Base-by-base conservation (phyloP, 805 yeast species). In the Sporopachydermia lactativora region DNA sequence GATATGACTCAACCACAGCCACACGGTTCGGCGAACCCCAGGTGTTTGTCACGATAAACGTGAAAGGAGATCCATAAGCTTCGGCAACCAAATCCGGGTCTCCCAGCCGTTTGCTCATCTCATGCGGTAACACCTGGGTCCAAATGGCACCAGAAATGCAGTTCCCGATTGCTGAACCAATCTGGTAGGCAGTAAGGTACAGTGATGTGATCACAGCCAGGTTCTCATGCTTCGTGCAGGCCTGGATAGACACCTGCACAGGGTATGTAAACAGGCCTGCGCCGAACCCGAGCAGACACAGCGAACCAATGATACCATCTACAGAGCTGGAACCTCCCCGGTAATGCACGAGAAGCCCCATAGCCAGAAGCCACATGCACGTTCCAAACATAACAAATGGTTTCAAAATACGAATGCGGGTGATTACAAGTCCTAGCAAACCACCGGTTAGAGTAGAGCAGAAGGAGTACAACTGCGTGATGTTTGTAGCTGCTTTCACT, bases 181-280 rank as follows among this genome's bases (percentile, higher is more conserved):
- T 64, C 47, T 71, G 67, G 54, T 75, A 77, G 16, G 70, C 54
- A 2, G 84, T 65, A 47, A 73, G 62, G 57, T 71, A 73, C 35
- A 76, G 55, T 2, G 83, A 67, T 36, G 76, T 68, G 24, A 72
- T 66, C 38, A 72, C 68, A 6, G 81, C 82, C 75, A 77, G 70
- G 56, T 71, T 66, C 51, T 73, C 77, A 57, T 77, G 86, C 47
- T 62, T 68, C 28, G 73, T 68, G 42, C 71, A 63, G 0, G 82
- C 64, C 52, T 73, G 75, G 45, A 75, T 68, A 36, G 80, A 68
- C 4, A 73, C 74, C 52, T 75, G 81, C 6, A 75, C 65, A 3
- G 80, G 67, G 50, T 75, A 77, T 13, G 81, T 74, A 63, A 78
- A 75, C 55, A 79, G 71, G 14, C 83, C 83, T 36, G 82, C 82